These are phyloP conservation scores for Penicillium sclerotiorum DNA, from an alignment of 2,329 filamentous ascomycete species.

Conservation along the genomic window DNA sequence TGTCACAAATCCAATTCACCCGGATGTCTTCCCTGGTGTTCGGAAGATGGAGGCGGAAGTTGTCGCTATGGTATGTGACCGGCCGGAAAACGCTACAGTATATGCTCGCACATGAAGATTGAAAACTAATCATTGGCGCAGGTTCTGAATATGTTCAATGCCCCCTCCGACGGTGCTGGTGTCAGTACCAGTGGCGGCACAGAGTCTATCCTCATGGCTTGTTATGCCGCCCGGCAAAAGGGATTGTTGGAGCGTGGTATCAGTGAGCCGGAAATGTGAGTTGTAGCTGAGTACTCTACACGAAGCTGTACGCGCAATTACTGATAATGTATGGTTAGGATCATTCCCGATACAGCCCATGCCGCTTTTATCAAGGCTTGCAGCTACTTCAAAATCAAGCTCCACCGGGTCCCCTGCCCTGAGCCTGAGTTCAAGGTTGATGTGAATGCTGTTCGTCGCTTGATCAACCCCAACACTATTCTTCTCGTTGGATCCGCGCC, in stretches of 20 bases:
- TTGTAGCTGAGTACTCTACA: constrained; percentile 8
- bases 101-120: not conserved
- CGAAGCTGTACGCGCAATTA: not conserved
- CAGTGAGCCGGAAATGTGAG: constrained; percentile 91
- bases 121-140: constrained; percentile 27
- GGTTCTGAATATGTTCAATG: constrained; percentile 81
- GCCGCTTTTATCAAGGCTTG: constrained; percentile 95
- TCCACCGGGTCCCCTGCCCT: constrained; percentile 85
- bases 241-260: constrained; percentile 82
- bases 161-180: constrained; percentile 79
- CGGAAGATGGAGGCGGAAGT: constrained; percentile 99
- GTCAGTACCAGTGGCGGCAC: constrained; percentile 92
- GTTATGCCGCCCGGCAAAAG: constrained; percentile 85
- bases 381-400: constrained; percentile 94
- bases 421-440: constrained; percentile 85
- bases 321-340: constrained; percentile 60
- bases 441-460: constrained; percentile 72
- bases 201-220: constrained; percentile 96
- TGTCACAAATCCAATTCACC: constrained; percentile 94
- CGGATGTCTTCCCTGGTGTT: constrained; percentile 96
- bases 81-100: not conserved
- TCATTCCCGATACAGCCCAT: constrained; percentile 91
- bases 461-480: constrained; percentile 93
- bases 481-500: constrained; percentile 92
- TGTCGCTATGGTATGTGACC: constrained; percentile 79